These are phyloP conservation scores for Podospora didyma DNA, from an alignment of 495 filamentous ascomycete species.

Conservation along the genomic window DNA sequence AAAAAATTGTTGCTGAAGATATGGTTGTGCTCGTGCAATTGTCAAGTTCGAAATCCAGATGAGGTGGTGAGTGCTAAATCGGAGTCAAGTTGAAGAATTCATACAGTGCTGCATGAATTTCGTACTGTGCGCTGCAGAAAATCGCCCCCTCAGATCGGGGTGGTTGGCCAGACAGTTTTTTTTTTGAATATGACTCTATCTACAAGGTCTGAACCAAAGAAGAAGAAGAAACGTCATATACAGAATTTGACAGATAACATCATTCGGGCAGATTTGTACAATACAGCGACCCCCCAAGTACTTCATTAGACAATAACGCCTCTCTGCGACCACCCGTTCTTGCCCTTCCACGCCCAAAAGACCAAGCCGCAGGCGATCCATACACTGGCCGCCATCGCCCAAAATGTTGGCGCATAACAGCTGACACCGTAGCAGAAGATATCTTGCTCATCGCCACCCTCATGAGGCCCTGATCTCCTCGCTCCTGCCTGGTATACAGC, in stretches of 20 bases:
- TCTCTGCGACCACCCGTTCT: conserved; percentile 68
- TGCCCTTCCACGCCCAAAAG: conserved; percentile 75
- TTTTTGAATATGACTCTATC: too few species aligned
- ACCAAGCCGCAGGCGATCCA: conserved; percentile 74
- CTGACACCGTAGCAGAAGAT: conserved; percentile 67
- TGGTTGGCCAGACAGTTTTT: too few species aligned
- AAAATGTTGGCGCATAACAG: conserved; percentile 77
- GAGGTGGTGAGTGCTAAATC: too few species aligned
- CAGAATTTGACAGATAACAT: too few species aligned
- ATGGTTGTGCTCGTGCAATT: too few species aligned
- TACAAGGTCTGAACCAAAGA: too few species aligned
- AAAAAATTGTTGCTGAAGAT: too few species aligned
- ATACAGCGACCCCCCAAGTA: too few species aligned
- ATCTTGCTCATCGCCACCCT: conserved; percentile 29
- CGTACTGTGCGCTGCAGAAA: background rate
- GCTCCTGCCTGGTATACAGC: conserved; percentile 69
- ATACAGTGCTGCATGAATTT: background rate
- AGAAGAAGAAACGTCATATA: too few species aligned
- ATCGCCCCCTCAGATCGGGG: background rate
- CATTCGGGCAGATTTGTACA: too few species aligned
- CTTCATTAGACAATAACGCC: conserved; percentile 62
- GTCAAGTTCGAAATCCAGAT: too few species aligned
- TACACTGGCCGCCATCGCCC: conserved; percentile 73
- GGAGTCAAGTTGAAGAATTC: background rate
- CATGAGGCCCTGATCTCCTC: conserved; percentile 20